phyloP scores from a whole-genome alignment of 768 basidiomycete genomes.

The Termitomyces sp. region DNA sequence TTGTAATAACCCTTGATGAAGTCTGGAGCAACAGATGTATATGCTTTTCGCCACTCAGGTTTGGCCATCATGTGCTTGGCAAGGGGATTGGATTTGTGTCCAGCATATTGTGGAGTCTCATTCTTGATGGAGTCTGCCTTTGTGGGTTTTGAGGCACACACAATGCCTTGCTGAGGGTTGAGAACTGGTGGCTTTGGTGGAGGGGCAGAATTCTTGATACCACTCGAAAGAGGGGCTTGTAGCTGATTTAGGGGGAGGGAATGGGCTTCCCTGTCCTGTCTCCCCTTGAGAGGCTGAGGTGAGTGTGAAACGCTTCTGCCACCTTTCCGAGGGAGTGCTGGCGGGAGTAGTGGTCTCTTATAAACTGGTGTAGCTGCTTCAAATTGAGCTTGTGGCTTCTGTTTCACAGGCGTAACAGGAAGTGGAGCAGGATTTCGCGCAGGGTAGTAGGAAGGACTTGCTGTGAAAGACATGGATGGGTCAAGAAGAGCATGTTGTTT shows the following conservation, averaged over 20 bases:
- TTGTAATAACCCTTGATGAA: slow-evolving; percentile 84
- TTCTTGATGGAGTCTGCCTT: not conserved
- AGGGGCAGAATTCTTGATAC: not conserved
- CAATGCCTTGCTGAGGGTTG: not conserved
- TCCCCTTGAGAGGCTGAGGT: not conserved
- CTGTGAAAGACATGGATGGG: slow-evolving; percentile 10
- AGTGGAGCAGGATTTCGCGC: not conserved
- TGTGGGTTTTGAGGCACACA: no score
- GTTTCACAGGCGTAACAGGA: slow-evolving; percentile 7
- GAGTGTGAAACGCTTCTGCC: not conserved
- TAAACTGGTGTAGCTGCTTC: not conserved
- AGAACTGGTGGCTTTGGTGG: not conserved
- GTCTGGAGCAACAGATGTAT: slow-evolving; percentile 81
- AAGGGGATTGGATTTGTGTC: slow-evolving; percentile 58
- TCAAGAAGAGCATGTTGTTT: slow-evolving; percentile 29
- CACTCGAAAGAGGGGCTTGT: not conserved
- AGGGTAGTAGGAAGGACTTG: not conserved
- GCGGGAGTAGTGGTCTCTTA: not conserved
- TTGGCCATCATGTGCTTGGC: slow-evolving; percentile 79
- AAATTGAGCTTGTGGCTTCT: not conserved
- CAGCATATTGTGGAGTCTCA: slow-evolving; percentile 57
- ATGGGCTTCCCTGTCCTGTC: not conserved
- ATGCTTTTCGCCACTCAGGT: slow-evolving; percentile 78
- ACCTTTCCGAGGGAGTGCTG: not conserved
- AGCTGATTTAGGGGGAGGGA: not conserved